Percentiles rank a stretch among this genome's conserved stretches.
Evolutionary conservation across 306 rosid species (phyloP).

Genomic region (Malus asiatica): DNA sequence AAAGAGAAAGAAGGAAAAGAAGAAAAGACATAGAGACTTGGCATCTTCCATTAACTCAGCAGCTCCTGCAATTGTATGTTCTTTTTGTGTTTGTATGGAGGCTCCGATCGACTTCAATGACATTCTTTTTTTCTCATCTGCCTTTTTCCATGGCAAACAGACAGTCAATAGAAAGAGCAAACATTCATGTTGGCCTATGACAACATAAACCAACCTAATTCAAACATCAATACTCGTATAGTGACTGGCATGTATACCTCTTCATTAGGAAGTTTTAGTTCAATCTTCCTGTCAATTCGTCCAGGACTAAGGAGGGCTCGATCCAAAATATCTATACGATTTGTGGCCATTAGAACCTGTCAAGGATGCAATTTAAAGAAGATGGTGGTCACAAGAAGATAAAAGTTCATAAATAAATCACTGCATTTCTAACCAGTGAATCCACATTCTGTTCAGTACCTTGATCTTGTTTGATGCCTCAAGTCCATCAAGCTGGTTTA

Average conservation of each 20-base stretch:
- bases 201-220: too few relatives aligned
- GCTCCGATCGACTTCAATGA: too few relatives aligned
- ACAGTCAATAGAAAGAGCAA: too few relatives aligned
- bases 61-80: too few relatives aligned
- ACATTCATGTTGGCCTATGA: too few relatives aligned
- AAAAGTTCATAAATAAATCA: not conserved
- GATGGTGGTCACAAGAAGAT: not conserved
- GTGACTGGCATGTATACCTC: slow-evolving; percentile 39
- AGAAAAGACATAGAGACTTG: too few relatives aligned
- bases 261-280: slow-evolving; percentile 78
- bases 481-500: not conserved
- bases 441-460: slow-evolving; percentile 32
- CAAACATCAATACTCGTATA: not conserved
- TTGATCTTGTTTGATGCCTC: slow-evolving; percentile 99
- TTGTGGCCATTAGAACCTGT: slow-evolving; percentile 97
- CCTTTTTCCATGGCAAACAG: too few relatives aligned
- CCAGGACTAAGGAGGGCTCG: slow-evolving; percentile 98
- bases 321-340: slow-evolving; percentile 94
- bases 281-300: slow-evolving; percentile 89
- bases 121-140: too few relatives aligned
- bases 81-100: too few relatives aligned
- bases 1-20: too few relatives aligned
- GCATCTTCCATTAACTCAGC: too few relatives aligned
- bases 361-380: slow-evolving; percentile 9
- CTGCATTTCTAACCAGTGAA: not conserved